Conservation (phyloP, 1,284 basidiomycete species). For the Wolfiporia cocos region DNA sequence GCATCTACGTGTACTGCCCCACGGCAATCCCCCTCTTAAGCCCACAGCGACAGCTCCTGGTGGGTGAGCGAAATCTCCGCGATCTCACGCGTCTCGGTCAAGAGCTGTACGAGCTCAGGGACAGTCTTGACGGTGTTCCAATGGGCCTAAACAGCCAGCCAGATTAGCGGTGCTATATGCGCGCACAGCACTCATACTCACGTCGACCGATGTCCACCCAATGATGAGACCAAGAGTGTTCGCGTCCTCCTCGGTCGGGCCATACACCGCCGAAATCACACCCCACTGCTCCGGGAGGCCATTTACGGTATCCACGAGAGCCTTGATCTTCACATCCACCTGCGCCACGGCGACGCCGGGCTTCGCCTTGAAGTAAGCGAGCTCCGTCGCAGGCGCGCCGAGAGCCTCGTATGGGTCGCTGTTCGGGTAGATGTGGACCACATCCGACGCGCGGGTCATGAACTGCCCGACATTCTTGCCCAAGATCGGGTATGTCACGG, state of each 20-base stretch:
- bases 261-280: conserved; percentile 12
- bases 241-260: conserved; percentile 14
- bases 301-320: conserved; percentile 8
- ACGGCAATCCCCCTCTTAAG: background rate
- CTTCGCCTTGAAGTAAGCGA: conserved; percentile 13
- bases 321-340: conserved; percentile 9
- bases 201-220: conserved; percentile 19
- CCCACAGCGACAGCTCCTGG: background rate
- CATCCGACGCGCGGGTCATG: conserved; percentile 2
- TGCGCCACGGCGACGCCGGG: conserved; percentile 11
- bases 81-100: conserved; percentile 7
- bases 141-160: conserved; percentile 11
- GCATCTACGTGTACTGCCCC: too few species aligned
- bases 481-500: conserved; percentile 11
- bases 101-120: conserved; percentile 4
- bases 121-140: conserved; percentile 11
- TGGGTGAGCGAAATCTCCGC: conserved; percentile 8
- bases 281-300: conserved; percentile 8
- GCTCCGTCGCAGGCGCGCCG: conserved; percentile 17
- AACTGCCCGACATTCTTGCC: background rate
- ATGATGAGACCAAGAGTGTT: conserved; percentile 12
- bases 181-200: conserved; percentile 1
- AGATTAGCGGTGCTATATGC: background rate
- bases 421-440: conserved; percentile 15
- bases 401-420: conserved; percentile 18